Evolutionary conservation across 768 basidiomycete genomes (phyloP), one percentile per base, ranked within the genome.

Genomic region (Termitomyces titanicus): DNA sequence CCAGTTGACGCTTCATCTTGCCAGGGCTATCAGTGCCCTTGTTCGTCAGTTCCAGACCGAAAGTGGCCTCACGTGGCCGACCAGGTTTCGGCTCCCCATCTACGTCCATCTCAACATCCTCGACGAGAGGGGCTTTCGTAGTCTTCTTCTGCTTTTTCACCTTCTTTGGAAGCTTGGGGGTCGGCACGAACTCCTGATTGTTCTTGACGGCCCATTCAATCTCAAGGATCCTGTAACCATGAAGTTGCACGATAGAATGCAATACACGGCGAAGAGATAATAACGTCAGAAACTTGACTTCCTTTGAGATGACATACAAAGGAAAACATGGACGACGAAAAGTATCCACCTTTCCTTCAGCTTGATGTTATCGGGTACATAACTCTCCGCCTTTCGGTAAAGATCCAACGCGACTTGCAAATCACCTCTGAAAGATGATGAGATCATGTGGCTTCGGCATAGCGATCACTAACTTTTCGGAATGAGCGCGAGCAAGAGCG

Each of bases 341-440:
- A 82, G 79, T 78, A 85, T 85, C 81, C 79, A 92, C 92, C 92
- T 88, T 78, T 89, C 89, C 80, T 85, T 83, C 47, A 94, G 78
- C 68, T 90, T 92, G 70, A 82, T 69, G 65, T 94, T 93, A 55
- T 91, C 87, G n/a, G 92, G 91, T 46, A 92, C 89, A 61, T 92
- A 92, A 5, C 78, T 77, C 67, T 87, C 86, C 18, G 90, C 91
- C 63, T 89, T 88, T 65, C 85, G 84, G 66, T 92, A 94, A 15
- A 93, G 79, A 52, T 90, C 87, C 37, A 94, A 77, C 3, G 92
- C 91, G 2, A 83, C 80, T 63, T 86, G 79, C n/a, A 92, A 75
- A 64, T 92, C 84, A n/a, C 87, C 88, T 75, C 89, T 92, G 47
- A 11, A 50, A 27, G 53, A 47, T 49, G 11, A 46, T 52, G 20